Conservation (phyloP, 345 rosid species). For the Firmiana major region DNA sequence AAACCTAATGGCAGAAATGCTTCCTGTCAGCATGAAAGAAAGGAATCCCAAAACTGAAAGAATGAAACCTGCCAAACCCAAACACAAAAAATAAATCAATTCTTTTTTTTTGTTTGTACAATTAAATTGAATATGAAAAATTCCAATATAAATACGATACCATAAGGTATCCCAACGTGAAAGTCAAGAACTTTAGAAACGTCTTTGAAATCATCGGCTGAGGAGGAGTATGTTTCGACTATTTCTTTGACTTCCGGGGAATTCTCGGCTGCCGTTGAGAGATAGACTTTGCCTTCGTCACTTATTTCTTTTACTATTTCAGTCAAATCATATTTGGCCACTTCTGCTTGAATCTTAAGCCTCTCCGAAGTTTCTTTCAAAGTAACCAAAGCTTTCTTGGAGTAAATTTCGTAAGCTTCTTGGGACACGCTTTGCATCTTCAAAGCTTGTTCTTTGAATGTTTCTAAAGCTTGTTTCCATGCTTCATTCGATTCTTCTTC, state of each 20-base stretch:
- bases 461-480: conserved; percentile 68
- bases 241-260: conserved; percentile 84
- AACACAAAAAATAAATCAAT: background rate
- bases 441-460: conserved; percentile 74
- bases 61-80: conserved; percentile 56
- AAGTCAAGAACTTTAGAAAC: conserved; percentile 64
- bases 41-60: conserved; percentile 75
- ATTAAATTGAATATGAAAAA: background rate
- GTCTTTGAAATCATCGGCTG: conserved; percentile 57
- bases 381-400: conserved; percentile 49
- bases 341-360: conserved; percentile 75
- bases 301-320: conserved; percentile 57
- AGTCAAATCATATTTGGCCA: conserved; percentile 60
- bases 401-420: conserved; percentile 70
- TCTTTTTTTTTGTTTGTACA: background rate
- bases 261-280: conserved; percentile 65
- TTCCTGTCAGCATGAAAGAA: conserved; percentile 82
- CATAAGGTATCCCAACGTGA: conserved; percentile 91
- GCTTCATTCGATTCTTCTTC: conserved; percentile 74
- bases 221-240: conserved; percentile 53
- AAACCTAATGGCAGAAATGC: conserved; percentile 83
- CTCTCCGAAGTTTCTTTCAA: conserved; percentile 66
- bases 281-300: conserved; percentile 62
- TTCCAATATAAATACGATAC: conserved; percentile 23
- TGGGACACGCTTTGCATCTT: conserved; percentile 72